Base-by-base conservation (phyloP, 495 filamentous ascomycete species). In the Aspergillus hancockii region DNA sequence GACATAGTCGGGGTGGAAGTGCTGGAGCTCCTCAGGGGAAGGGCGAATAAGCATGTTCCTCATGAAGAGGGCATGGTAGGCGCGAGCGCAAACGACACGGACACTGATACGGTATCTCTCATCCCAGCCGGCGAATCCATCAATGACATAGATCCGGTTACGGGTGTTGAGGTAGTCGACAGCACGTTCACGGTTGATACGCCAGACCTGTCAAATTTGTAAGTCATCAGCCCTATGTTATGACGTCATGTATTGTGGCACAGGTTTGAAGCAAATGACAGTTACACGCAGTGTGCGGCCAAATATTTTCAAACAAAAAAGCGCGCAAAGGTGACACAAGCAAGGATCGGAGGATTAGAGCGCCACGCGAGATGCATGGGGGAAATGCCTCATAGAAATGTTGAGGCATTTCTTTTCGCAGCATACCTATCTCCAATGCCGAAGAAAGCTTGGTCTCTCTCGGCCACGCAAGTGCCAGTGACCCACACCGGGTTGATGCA, bases 21-120 rank as follows among this genome's bases (percentile, higher is more conserved):
- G 84, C 77, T 95, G 86, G 43, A 98, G 87, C 83, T 98, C 92
- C 76, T 93, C 90, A 53, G 82, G 83, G 46, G 85, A 79, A 57
- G 94, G 94, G 70, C 94, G 89, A 82, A 98, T 98, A 71, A 98
- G 90, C 94, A 98, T 98, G 83, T 98, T 98, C 67, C 95, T 91
- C 94, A 98, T 98, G 90, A 98, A 98, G 59, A 98, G 85, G 63
- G 94, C 94, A 84, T 98, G 94, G 84, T 98, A 98, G 77, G 94
- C 94, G 73, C 94, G 90, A 62, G 94, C 94, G 79, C 94, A 98
- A 72, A 98, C 91, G 61, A 98, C 93, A 64, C 94, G 95, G 69
- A 98, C 94, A 67, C 87, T 90, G 81, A 98, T 98, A 59, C 92
- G 85, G 84, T 98, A 98, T 71, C 93, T 92, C 83, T 95, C 89